These are phyloP conservation scores for Aspergillus mulundensis DNA, from an alignment of 495 filamentous ascomycete genomes.

Conservation along the genomic window DNA sequence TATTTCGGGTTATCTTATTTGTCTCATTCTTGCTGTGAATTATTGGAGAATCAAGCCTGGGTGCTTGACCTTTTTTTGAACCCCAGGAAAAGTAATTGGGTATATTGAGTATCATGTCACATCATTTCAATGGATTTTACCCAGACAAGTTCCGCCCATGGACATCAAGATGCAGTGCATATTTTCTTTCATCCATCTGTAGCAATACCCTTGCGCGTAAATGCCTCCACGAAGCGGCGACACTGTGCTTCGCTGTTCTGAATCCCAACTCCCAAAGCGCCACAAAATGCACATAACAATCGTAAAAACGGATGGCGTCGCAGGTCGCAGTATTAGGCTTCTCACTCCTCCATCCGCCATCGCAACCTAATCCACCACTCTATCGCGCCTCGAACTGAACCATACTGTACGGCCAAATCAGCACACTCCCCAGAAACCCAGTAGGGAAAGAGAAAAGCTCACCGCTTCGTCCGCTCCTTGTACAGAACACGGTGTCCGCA, in stretches of 20 bases:
- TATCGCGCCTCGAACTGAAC: slow-evolving; percentile 96
- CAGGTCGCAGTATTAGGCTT: not conserved
- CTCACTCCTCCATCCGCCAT: not conserved
- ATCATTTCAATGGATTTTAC: not conserved
- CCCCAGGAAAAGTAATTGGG: slow-evolving; percentile 8
- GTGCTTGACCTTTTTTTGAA: slow-evolving; percentile 3
- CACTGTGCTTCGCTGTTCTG: not conserved
- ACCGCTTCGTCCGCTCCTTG: slow-evolving; percentile 98
- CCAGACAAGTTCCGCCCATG: not conserved
- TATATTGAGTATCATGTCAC: slow-evolving; percentile 6
- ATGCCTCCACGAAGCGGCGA: not conserved
- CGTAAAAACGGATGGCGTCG: not conserved
- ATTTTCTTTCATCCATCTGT: not conserved
- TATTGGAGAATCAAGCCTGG: not conserved
- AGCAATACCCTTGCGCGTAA: not conserved
- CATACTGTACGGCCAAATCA: slow-evolving; percentile 57
- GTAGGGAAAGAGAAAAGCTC: slow-evolving; percentile 25
- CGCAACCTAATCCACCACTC: slow-evolving; percentile 4
- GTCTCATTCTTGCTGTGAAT: not conserved
- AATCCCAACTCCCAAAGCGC: slow-evolving; percentile 16
- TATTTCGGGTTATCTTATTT: slow-evolving; percentile 5
- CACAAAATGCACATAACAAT: slow-evolving; percentile 14
- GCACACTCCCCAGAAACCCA: not conserved
- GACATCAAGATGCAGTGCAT: not conserved
- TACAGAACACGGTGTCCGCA: slow-evolving; percentile 95